Conservation (phyloP, 1,284 basidiomycete species). For the Cryptococcus depauperatus region DNA sequence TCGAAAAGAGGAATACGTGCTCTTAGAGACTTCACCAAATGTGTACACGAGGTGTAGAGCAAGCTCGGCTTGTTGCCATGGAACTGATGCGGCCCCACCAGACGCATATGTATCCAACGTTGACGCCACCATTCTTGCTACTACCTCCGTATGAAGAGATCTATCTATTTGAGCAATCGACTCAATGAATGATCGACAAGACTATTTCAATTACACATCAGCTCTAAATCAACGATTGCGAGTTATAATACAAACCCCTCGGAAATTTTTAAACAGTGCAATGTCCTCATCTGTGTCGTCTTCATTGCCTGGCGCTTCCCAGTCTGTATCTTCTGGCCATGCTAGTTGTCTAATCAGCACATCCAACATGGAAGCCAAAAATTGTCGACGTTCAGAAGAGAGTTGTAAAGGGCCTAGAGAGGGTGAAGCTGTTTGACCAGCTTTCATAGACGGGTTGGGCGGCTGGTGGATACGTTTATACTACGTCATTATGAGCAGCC, state of each 20-base stretch:
- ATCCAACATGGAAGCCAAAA: conserved; percentile 70
- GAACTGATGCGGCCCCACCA: conserved; percentile 47
- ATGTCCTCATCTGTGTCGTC: conserved; percentile 82
- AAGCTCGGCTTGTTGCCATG: conserved; percentile 93
- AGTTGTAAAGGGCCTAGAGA: conserved; percentile 45
- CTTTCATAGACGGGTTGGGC: conserved; percentile 12
- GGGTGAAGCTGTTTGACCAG: conserved; percentile 21
- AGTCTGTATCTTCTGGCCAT: conserved; percentile 61
- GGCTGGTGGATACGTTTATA: conserved; percentile 14
- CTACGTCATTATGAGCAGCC: neutral
- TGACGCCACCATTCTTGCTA: conserved; percentile 39
- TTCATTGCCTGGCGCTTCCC: conserved; percentile 70
- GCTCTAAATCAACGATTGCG: neutral
- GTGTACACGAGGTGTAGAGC: conserved; percentile 86
- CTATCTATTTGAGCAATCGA: conserved; percentile 75
- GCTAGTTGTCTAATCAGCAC: conserved; percentile 69
- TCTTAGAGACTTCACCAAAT: conserved; percentile 75
- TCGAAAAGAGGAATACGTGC: conserved; percentile 19
- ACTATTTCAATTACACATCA: conserved; percentile 12
- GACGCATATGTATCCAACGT: conserved; percentile 34
- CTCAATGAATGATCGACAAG: conserved; percentile 68
- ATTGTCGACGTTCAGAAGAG: conserved; percentile 60
- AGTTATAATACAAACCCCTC: conserved; percentile 54
- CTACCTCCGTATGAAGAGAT: conserved; percentile 43
- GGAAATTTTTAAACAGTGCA: conserved; percentile 72